A percentile compares a stretch with the other conserved stretches of the same genome.
Evolutionary conservation across 768 basidiomycete genomes (phyloP).

Genomic region (Pisolithus orientalis): DNA sequence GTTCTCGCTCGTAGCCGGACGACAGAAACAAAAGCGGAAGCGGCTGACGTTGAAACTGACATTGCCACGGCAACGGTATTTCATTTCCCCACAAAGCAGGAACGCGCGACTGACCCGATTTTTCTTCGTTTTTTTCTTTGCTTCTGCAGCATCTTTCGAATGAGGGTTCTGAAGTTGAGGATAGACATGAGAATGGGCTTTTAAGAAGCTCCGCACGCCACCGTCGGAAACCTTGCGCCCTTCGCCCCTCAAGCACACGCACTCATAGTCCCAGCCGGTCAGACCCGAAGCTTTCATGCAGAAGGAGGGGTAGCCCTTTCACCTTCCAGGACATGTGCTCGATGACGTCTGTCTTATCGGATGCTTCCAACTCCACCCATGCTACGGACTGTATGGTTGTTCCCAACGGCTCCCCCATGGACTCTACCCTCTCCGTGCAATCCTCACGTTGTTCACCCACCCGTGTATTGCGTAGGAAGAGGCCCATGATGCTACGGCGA

Average conservation of each 20-base stretch:
- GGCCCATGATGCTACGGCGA: slow-evolving; percentile 29
- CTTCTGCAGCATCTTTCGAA: slow-evolving; percentile 17
- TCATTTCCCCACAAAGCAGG: slow-evolving; percentile 12
- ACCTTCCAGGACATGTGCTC: slow-evolving; percentile 13
- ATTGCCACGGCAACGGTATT: slow-evolving; percentile 20
- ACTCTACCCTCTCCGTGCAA: slow-evolving; percentile 16
- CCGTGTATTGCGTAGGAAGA: slow-evolving; percentile 36
- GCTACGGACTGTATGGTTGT: slow-evolving; percentile 15
- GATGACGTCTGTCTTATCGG: slow-evolving; percentile 17
- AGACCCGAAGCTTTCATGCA: slow-evolving; percentile 4
- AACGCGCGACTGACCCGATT: slow-evolving; percentile 14
- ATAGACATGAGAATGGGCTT: slow-evolving; percentile 5
- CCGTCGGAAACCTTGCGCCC: slow-evolving; percentile 14
- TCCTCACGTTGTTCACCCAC: slow-evolving; percentile 23
- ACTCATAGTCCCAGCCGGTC: slow-evolving; percentile 10
- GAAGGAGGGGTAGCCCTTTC: not conserved
- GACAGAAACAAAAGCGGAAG: slow-evolving; percentile 9
- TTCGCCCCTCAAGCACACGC: slow-evolving; percentile 14
- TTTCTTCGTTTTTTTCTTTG: slow-evolving; percentile 1
- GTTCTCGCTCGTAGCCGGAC: not conserved
- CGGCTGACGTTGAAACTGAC: slow-evolving; percentile 12
- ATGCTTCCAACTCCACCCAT: slow-evolving; percentile 13
- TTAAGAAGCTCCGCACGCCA: slow-evolving; percentile 11
- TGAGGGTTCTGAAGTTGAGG: slow-evolving; percentile 8
- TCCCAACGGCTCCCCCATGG: slow-evolving; percentile 9